Percentiles rank a stretch among this genome's conserved stretches.
These are phyloP conservation scores for Exophiala xenobiotica DNA, from an alignment of 2,329 filamentous ascomycete species.

Conservation along the genomic window DNA sequence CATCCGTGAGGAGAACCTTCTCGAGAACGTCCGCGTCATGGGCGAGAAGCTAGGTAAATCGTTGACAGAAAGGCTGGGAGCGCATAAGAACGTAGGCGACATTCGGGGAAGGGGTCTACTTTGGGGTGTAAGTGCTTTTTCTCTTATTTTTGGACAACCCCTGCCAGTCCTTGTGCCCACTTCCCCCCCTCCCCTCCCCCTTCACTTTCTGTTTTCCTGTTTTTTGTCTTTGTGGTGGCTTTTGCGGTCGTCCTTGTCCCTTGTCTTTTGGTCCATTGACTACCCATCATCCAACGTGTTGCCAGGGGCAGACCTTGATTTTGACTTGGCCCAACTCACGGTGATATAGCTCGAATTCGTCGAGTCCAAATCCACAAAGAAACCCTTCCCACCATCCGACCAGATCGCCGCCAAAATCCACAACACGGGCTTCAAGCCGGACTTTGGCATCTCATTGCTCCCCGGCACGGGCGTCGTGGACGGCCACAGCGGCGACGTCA, in stretches of 20 bases:
- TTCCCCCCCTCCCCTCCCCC: not conserved
- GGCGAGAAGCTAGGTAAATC: constrained; percentile 38
- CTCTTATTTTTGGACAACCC: not conserved
- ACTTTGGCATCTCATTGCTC: constrained; percentile 60
- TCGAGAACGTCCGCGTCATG: constrained; percentile 40
- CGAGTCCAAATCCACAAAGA: constrained; percentile 52
- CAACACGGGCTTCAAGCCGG: constrained; percentile 38
- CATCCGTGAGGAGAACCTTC: constrained; percentile 49
- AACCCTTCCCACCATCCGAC: constrained; percentile 49
- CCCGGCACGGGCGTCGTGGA: constrained; percentile 63
- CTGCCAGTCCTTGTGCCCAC: too few species aligned
- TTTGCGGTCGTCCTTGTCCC: too few species aligned
- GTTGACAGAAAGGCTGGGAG: constrained; percentile 45
- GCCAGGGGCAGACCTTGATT: too few species aligned
- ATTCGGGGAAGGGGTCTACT: constrained; percentile 60
- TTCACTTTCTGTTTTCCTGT: not conserved
- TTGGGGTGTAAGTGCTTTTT: constrained; percentile 42
- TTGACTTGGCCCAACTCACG: too few species aligned
- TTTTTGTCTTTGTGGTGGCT: too few species aligned
- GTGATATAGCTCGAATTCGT: constrained; percentile 57
- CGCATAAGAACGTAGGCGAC: constrained; percentile 54
- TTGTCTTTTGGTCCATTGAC: too few species aligned
- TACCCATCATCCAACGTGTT: too few species aligned
- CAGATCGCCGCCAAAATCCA: constrained; percentile 48
- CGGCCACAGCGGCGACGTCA: constrained; percentile 62